Evolutionary conservation across 129 eudicot species (phyloP), one percentile per base, ranked within the genome.

Genomic region (Pseudognaphalium luteoalbum): DNA sequence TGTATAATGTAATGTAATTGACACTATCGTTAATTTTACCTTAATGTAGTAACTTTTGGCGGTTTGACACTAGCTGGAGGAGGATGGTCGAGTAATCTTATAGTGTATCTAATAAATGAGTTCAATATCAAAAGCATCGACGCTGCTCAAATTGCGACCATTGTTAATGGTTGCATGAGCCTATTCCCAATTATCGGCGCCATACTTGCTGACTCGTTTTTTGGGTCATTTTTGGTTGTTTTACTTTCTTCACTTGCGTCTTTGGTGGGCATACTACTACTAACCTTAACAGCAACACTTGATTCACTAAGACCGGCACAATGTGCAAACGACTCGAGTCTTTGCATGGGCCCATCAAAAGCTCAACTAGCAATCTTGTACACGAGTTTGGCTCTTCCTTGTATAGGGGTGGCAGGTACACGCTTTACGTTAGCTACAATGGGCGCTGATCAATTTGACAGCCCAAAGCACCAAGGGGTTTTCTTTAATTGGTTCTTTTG

Each of bases 141-240:
- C 8, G 89, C 87, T 15, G 82, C 92, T 52, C 89, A 85, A 29
- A 81, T 85, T n/a, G 76, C 76, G 42, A 83, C 76, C 73, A 71
- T 85, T 20, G 72, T 85, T 74, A 76, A 70, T 8, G 89, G 92
- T 21, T 88, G 83, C 75, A 85, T 65, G 51, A n/a, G 56, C 51
- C 39, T 85, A 20, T 85, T 85, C 73, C 92, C 87, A 7, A 50
- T 88, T 16, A 69, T 81, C 8, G 92, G 86, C 10, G 89, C 92
- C 60, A 83, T 85, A 22, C 30, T 85, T 10, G 89, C 92, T 5
- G 87, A 85, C 81, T 85, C 89, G 28, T 77, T 76, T 17, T 42
- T 80, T 3, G 87, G 92, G 37, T 71, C 79, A 25, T 85, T 82
- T 77, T 22, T 77, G 0, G 82, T 88, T 57, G 72, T 81, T 37